Base-by-base conservation (phyloP, 2,329 filamentous ascomycete genomes). In the Fusarium multiceps region DNA sequence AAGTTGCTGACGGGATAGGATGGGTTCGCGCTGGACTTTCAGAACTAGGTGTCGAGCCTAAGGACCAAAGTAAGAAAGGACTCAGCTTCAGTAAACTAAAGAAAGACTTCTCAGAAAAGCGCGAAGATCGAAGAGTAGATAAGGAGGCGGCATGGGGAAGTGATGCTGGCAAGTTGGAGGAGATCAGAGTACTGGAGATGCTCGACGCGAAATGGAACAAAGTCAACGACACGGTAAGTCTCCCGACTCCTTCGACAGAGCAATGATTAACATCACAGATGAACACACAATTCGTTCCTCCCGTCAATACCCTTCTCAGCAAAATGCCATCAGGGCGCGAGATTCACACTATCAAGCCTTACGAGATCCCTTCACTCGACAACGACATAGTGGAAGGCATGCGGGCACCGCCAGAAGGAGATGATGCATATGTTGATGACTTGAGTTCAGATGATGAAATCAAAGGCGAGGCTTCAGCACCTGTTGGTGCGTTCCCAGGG, bases 291-390 rank as follows among this genome's bases (percentile, higher is more conserved):
- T 59, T 84, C 3, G 87, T 98, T 32, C 93, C 94, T 0, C 85
- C 92, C 0, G 86, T 88, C 7, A 90, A 90, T 16, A 87, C 92
- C 1, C 82, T 98, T 12, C 80, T 97, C 7, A 87, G 92, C 9
- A 90, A 89, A 65, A 92, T 98, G 82, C 95, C 96, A 0, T 95
- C 92, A 2, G 95, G 95, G 3, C 88, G 95, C 68, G 94, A 98
- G 74, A 93, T 97, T 55, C 92, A 97, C 69, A 86, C 84, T 0
- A 82, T 93, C 37, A 90, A 90, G 74, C 84, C 88, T 1, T 98
- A 90, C 72, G 83, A 86, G 9, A 87, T 89, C 1, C 91, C 92
- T 0, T 78, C 81, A 2, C 80, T 98, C 13, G 91, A 92, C 45
- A 83, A 86, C 13, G 86, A 90, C 28, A 82, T 87, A 0, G 81